Conservation (phyloP, 2,329 filamentous ascomycete genomes). For the Onygenales sp. region DNA sequence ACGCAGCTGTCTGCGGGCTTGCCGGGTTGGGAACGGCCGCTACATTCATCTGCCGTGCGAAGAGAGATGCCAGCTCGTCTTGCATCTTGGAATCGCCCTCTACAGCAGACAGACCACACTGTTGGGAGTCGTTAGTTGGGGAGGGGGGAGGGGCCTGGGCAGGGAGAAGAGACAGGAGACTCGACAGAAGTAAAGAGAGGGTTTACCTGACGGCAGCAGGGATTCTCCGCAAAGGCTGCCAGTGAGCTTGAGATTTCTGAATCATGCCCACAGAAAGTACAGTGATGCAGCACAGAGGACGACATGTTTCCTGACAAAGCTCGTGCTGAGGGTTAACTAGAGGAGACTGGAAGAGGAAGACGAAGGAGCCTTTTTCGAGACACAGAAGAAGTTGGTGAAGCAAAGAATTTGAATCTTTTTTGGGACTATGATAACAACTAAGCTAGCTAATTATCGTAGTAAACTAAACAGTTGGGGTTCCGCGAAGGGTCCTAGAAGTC, state of each 20-base stretch:
- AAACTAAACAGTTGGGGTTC: background rate
- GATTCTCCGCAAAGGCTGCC: slow-evolving; percentile 27
- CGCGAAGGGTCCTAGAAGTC: background rate
- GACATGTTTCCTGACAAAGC: slow-evolving; percentile 21
- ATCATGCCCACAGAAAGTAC: slow-evolving; percentile 29
- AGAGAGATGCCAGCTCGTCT: slow-evolving; percentile 73
- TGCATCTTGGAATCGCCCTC: slow-evolving; percentile 54
- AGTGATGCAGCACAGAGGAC: slow-evolving; percentile 28
- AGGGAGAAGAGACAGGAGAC: slow-evolving; percentile 14
- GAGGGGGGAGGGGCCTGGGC: slow-evolving; percentile 7
- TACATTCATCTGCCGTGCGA: slow-evolving; percentile 66
- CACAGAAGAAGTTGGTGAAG: slow-evolving; percentile 6
- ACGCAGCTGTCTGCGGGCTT: slow-evolving; percentile 16
- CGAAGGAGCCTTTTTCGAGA: slow-evolving; percentile 5
- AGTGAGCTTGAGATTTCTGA: slow-evolving; percentile 27
- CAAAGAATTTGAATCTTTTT: slow-evolving; percentile 12
- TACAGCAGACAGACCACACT: slow-evolving; percentile 34
- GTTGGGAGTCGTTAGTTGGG: slow-evolving; percentile 10
- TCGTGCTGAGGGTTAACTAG: slow-evolving; percentile 6
- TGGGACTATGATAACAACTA: slow-evolving; percentile 7
- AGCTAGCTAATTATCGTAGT: slow-evolving; percentile 7
- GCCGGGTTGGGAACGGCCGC: slow-evolving; percentile 22
- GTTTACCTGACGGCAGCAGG: slow-evolving; percentile 33
- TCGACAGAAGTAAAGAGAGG: background rate
- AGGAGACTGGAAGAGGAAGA: slow-evolving; percentile 6